Base-by-base conservation (phyloP, 192 early-diverging fungal species). In the Backusella morwellensis region DNA sequence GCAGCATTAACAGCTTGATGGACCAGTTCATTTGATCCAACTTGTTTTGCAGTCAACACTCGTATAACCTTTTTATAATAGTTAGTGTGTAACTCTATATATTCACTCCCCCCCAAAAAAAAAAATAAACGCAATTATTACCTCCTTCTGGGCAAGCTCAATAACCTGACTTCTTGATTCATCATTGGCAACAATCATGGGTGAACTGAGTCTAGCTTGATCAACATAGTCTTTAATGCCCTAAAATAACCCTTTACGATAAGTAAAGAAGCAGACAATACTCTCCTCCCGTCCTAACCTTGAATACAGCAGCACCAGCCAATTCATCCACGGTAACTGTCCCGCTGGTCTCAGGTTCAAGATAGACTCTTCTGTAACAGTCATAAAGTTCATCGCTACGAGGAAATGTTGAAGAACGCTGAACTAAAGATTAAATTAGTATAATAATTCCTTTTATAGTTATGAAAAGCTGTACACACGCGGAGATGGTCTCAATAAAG, bases 371-470 rank as follows among this genome's bases (percentile, higher is more conserved):
- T 35, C 77, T 8, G 68, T 78, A 78, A n/a, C 63, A 52, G 11
- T 69, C 72, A 66, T 70, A 79, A n/a, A 79, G 29, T 17, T 79
- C 67, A 29, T 75, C 78, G 19, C 52, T 68, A 21, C 73, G 59
- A 54, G 73, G 68, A 70, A 70, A 70, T 4, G 68, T 50, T 41
- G 73, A 79, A 4, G 35, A 63, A 47, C 63, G 72, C 50, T 68
- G 47, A 54, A 73, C 47, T 74, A 47, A 17, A 29, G 5, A 35
- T 34, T 70, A 29, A 40, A 66, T 35, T 63, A 63, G 56, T 63
- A 63, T 63, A 44, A 72, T 21, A n/a, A 71, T 69, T 14, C 23
- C 26, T 35, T 50, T 50, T 29, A 21, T 41, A 29, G 38, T 23
- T 41, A 21, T 6, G 21, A 4, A 23, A 19, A 19, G 21, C 0